Conservation (phyloP, 495 filamentous ascomycete genomes). For the Chaetomium tenue region DNA sequence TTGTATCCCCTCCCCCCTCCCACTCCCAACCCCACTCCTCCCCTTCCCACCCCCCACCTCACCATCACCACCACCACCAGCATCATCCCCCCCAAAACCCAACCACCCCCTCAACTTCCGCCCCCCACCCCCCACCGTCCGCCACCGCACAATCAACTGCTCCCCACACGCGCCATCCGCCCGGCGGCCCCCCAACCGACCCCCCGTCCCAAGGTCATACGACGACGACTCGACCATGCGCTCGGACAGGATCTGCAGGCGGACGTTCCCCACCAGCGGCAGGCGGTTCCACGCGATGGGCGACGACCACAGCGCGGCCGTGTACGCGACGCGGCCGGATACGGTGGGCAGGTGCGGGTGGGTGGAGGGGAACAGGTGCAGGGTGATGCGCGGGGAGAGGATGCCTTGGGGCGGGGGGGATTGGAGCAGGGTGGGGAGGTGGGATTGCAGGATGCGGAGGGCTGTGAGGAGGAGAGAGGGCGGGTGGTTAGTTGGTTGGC, state of each 20-base stretch:
- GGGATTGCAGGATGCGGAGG: slow-evolving; percentile 78
- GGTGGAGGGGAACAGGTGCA: slow-evolving; percentile 94
- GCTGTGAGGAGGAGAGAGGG: slow-evolving; percentile 48
- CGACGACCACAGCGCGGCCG: slow-evolving; percentile 89
- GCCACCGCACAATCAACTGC: slow-evolving; percentile 84
- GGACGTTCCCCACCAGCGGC: slow-evolving; percentile 83
- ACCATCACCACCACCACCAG: not conserved
- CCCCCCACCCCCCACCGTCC: slow-evolving; percentile 48
- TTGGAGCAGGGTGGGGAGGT: slow-evolving; percentile 80
- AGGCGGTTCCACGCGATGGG: slow-evolving; percentile 93
- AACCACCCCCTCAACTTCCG: slow-evolving; percentile 8
- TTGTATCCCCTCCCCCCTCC: not conserved
- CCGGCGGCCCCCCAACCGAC: not conserved
- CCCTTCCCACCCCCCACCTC: not conserved
- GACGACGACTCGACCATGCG: slow-evolving; percentile 64
- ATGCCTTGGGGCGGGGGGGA: slow-evolving; percentile 80
- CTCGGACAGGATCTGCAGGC: slow-evolving; percentile 81
- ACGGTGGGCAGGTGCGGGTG: slow-evolving; percentile 94
- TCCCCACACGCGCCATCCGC: slow-evolving; percentile 42
- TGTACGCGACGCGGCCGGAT: slow-evolving; percentile 83
- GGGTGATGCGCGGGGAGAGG: slow-evolving; percentile 83
- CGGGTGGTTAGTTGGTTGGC: too few relatives aligned
- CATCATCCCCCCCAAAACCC: not conserved
- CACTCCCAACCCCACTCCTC: not conserved
- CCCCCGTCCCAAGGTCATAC: slow-evolving; percentile 36